Conservation (phyloP, 2,329 filamentous ascomycete species). For the Pseudogymnoascus sp. region DNA sequence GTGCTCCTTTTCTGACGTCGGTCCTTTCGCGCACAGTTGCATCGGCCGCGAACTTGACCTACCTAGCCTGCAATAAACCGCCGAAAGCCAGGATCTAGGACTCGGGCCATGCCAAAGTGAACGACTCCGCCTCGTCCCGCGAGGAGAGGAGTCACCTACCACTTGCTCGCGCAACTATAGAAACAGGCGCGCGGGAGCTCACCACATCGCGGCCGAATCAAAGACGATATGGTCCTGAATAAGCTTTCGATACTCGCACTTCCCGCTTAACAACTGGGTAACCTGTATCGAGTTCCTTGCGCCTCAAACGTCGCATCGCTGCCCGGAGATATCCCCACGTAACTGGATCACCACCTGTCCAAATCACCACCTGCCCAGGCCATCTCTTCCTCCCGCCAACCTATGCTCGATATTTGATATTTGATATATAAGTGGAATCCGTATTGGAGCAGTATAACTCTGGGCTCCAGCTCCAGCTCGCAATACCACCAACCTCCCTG, state of each 20-base stretch:
- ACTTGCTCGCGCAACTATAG: constrained; percentile 3
- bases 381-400: not conserved
- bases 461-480: not conserved
- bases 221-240: constrained; percentile 2
- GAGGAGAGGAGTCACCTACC: constrained; percentile 4
- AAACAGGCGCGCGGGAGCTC: not conserved
- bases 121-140: constrained; percentile 4
- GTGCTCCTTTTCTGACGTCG: not conserved
- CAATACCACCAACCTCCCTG: not conserved
- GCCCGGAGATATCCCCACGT: not conserved
- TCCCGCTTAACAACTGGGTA: not conserved
- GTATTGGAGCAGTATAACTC: not conserved
- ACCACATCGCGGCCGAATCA: not conserved
- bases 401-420: not conserved
- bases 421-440: not conserved
- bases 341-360: not conserved
- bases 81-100: constrained; percentile 3
- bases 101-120: constrained; percentile 2
- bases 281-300: not conserved
- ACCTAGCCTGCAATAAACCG: not conserved
- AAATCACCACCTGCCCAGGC: not conserved
- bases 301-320: not conserved
- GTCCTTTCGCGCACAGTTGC: not conserved
- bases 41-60: not conserved
- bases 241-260: not conserved